phyloP scores from a whole-genome alignment of 192 early-diverging fungal species.

The Gamsiella multidivaricata region DNA sequence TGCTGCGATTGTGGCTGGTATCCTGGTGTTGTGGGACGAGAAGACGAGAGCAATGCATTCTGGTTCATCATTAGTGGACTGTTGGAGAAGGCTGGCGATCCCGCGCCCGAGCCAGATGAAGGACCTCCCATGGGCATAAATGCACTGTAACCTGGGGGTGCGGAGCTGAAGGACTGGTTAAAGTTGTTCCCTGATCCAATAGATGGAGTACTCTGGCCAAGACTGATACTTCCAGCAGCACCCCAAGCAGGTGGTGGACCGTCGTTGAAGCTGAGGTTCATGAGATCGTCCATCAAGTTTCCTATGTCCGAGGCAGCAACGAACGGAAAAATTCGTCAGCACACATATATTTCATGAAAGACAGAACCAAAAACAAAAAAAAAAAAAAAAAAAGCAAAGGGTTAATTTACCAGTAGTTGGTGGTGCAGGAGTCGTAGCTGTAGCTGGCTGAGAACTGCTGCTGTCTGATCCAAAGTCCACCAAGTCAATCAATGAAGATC shows the following conservation, averaged over 20 bases:
- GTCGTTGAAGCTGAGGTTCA: constrained; percentile 54
- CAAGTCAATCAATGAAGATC: constrained; percentile 61
- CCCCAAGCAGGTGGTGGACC: constrained; percentile 48
- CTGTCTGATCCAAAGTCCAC: constrained; percentile 48
- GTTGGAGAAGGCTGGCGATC: constrained; percentile 29
- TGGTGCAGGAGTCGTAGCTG: constrained; percentile 20
- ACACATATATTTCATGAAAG: too few relatives aligned
- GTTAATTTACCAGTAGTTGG: constrained; percentile 16
- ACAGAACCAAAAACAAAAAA: too few relatives aligned
- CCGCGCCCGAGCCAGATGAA: constrained; percentile 12
- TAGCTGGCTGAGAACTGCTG: constrained; percentile 11
- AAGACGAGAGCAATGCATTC: constrained; percentile 1
- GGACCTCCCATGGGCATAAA: constrained; percentile 8
- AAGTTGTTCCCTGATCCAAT: constrained; percentile 8
- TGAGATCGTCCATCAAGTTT: constrained; percentile 53
- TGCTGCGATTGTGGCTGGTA: neutral
- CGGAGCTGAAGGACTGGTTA: neutral
- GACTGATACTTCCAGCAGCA: constrained; percentile 51
- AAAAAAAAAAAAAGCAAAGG: neutral
- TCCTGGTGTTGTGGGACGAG: constrained; percentile 15
- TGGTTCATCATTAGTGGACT: constrained; percentile 17
- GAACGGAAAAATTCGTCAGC: too few relatives aligned
- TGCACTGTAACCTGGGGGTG: constrained; percentile 27
- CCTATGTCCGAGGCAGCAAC: neutral
- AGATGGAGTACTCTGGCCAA: constrained; percentile 17